These are phyloP conservation scores for Tricholoma sp. DNA, from an alignment of 768 basidiomycete genomes.

Conservation along the genomic window DNA sequence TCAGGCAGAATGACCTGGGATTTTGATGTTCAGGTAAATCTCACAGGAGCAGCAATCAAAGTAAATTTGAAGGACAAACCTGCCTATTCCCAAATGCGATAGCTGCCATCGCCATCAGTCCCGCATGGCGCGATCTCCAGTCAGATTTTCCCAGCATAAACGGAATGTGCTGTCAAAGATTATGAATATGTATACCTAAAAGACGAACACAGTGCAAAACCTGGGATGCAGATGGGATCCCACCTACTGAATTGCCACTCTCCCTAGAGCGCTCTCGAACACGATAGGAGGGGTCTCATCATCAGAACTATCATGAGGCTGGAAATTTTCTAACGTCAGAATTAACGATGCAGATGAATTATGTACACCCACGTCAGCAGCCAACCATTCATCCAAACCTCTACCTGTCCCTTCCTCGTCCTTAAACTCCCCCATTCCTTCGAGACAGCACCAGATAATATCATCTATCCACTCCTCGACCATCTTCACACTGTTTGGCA, in stretches of 20 bases:
- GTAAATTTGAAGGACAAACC: conserved; percentile 26
- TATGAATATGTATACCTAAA: not conserved
- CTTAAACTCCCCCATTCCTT: conserved; percentile 75
- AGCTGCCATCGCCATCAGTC: conserved; percentile 80
- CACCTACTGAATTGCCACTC: conserved; percentile 76
- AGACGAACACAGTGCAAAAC: conserved; percentile 14
- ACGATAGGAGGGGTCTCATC: conserved; percentile 63
- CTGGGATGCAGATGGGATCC: conserved; percentile 73
- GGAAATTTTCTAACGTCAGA: conserved; percentile 4
- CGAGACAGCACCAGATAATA: conserved; percentile 69
- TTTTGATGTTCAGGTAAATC: too few relatives aligned
- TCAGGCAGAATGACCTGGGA: conserved; percentile 74
- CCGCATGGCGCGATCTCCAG: conserved; percentile 84
- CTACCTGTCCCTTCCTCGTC: conserved; percentile 40
- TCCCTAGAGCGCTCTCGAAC: conserved; percentile 79
- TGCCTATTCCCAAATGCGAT: conserved; percentile 76
- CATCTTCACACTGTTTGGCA: conserved; percentile 61
- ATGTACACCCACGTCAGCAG: conserved; percentile 75
- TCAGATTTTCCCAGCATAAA: conserved; percentile 77
- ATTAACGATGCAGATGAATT: conserved; percentile 1
- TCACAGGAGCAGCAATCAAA: not conserved
- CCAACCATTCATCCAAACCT: conserved; percentile 54
- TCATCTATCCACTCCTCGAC: conserved; percentile 66
- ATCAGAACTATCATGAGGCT: conserved; percentile 62
- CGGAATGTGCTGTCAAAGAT: conserved; percentile 53